A percentile compares a stretch with the other conserved stretches of the same genome.
phyloP scores from a whole-genome alignment of 2,329 filamentous ascomycete genomes.

The Aspergillus eucalypticola region DNA sequence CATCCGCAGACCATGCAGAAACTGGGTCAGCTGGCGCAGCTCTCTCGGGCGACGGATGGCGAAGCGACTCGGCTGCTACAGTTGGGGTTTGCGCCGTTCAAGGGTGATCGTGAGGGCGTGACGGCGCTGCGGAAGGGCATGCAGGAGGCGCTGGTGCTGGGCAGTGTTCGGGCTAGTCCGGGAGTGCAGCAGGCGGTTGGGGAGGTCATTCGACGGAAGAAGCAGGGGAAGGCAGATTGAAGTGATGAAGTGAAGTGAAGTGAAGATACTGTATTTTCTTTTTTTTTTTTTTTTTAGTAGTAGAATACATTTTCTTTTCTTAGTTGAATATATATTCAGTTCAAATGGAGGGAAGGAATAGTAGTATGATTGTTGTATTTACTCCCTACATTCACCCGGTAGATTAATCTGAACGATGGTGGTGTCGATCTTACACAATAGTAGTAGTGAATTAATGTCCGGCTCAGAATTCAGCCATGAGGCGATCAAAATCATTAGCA shows the following conservation, averaged over 20 bases:
- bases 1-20: slow-evolving; percentile 59
- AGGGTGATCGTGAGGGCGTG: slow-evolving; percentile 66
- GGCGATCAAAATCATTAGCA: neutral
- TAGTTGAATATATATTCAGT: neutral
- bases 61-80: slow-evolving; percentile 71
- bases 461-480: neutral
- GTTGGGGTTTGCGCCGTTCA: slow-evolving; percentile 79
- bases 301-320: neutral
- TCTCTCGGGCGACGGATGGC: slow-evolving; percentile 62
- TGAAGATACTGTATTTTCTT: neutral
- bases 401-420: no score
- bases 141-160: slow-evolving; percentile 84
- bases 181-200: slow-evolving; percentile 81
- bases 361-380: neutral
- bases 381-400: neutral
- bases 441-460: neutral
- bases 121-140: slow-evolving; percentile 69
- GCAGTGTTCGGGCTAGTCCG: slow-evolving; percentile 74
- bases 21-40: slow-evolving; percentile 65
- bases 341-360: neutral
- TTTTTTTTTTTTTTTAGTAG: neutral
- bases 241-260: slow-evolving; percentile 3
- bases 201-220: slow-evolving; percentile 63
- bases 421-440: no score
- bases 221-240: slow-evolving; percentile 36